phyloP scores from a whole-genome alignment of 176 grass and related monocot genomes.

The Calamus simplicifolius region DNA sequence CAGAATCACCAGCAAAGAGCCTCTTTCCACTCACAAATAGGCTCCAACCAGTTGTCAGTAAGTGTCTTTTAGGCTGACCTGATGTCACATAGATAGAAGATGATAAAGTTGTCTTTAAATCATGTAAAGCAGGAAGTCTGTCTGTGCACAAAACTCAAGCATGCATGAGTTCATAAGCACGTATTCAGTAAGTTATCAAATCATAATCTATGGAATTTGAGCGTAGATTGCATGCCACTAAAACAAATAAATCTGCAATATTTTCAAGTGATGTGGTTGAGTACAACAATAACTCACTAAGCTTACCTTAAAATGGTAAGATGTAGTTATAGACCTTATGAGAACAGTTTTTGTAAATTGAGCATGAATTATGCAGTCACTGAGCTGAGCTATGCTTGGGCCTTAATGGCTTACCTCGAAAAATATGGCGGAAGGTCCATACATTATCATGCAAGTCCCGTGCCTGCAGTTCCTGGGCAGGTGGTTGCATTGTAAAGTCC shows the following conservation, averaged over 20 bases:
- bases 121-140: no score
- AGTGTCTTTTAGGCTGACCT: slow-evolving; percentile 84
- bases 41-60: slow-evolving; percentile 82
- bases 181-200: neutral
- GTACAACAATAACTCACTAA: no score
- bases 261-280: no score
- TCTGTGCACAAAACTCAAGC: no score
- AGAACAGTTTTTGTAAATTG: no score
- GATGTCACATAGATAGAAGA: slow-evolving; percentile 18
- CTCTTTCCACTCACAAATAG: slow-evolving; percentile 77
- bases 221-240: no score
- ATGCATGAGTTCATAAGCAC: neutral
- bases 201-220: neutral
- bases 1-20: slow-evolving; percentile 72
- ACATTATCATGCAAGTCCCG: slow-evolving; percentile 52
- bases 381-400: no score
- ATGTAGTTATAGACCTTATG: no score
- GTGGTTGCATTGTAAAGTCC: slow-evolving; percentile 70
- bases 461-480: slow-evolving; percentile 65
- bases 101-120: no score
- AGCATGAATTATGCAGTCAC: no score
- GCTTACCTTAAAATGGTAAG: no score
- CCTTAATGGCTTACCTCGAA: slow-evolving; percentile 29
- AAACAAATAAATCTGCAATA: no score
- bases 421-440: slow-evolving; percentile 85